Evolutionary conservation across 1,139 yeast species (phyloP).

Genomic region (Sugiyamaella grinbergsii): DNA sequence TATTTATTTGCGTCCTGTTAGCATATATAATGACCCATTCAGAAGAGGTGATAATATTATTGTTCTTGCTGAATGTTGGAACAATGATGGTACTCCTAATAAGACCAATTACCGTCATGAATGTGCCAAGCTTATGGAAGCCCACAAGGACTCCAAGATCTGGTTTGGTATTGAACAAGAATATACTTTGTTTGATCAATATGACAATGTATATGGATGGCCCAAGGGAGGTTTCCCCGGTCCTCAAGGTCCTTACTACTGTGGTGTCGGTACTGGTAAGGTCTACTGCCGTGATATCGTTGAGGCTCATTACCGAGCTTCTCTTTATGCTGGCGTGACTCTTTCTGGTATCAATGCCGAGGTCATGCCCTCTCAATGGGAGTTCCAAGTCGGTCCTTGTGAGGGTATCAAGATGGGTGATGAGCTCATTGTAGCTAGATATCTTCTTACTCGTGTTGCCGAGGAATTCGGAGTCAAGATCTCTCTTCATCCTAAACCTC

Average conservation of each 20-base stretch:
- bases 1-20: conserved; percentile 89
- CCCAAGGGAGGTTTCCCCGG: conserved; percentile 99
- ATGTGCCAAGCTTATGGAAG: conserved; percentile 93
- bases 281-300: conserved; percentile 97
- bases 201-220: conserved; percentile 93
- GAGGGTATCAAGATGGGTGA: conserved; percentile 96
- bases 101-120: conserved; percentile 97
- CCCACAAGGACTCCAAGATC: conserved; percentile 79
- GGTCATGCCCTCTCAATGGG: conserved; percentile 99
- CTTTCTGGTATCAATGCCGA: conserved; percentile 98
- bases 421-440: conserved; percentile 94
- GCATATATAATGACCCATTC: conserved; percentile 94
- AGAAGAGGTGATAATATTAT: conserved; percentile 96
- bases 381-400: conserved; percentile 99
- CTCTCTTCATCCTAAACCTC: conserved; percentile 98
- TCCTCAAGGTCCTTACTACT: conserved; percentile 99
- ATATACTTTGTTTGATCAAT: conserved; percentile 92
- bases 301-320: conserved; percentile 99
- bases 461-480: conserved; percentile 99
- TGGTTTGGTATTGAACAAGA: conserved; percentile 99
- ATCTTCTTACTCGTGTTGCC: conserved; percentile 88
- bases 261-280: conserved; percentile 99
- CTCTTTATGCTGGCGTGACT: conserved; percentile 85
- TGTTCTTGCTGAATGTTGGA: conserved; percentile 95
- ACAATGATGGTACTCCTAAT: conserved; percentile 99